Base-by-base conservation (phyloP, 1,284 basidiomycete species). In the Trametes sp. region DNA sequence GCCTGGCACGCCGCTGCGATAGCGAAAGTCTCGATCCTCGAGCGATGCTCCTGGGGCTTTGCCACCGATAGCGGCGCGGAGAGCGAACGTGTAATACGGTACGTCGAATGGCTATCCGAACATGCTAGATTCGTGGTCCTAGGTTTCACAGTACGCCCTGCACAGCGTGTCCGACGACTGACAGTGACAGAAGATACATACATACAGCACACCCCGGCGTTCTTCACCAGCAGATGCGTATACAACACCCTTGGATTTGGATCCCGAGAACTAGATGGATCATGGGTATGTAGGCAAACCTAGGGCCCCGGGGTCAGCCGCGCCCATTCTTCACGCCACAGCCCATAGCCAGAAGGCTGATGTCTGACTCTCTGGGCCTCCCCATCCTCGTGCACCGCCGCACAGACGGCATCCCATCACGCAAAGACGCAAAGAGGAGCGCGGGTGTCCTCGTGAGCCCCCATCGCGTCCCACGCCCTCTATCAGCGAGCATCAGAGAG, bases 381-480 rank as follows among this genome's bases (percentile, higher is more conserved):
- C 41, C 14, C 42, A 4, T 24, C 42, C 24, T 45, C 42, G 23
- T 45, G 42, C 14, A 4, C 23, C 5, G 41, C n/a, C 23, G 24
- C 21, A 11, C 42, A 45, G 16, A 9, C 48, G 38, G 14, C 7
- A 19, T 38, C 36, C 11, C 36, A 38, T 4, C 16, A 19, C 31
- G 31, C 31, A 24, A 8, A 46, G 31, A 56, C 26, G 19, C 5
- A 10, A 23, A 48, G 8, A n/a, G 54, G 14, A 24, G n/a, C n/a
- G n/a, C n/a, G n/a, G n/a, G n/a, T 31, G 54, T 26, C 54, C 54
- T 36, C 44, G 54, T 57, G 54, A 29, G 31, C 54, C 23, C 24
- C 31, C 10, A 19, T 13, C 44, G 54, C 54, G 19, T 56, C 54
- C 54, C 54, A 57, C 54, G 54, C 54, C 24, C 38, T 57, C 54